Base-by-base conservation (phyloP, 75 land plant genomes). In the Pinus taeda region DNA sequence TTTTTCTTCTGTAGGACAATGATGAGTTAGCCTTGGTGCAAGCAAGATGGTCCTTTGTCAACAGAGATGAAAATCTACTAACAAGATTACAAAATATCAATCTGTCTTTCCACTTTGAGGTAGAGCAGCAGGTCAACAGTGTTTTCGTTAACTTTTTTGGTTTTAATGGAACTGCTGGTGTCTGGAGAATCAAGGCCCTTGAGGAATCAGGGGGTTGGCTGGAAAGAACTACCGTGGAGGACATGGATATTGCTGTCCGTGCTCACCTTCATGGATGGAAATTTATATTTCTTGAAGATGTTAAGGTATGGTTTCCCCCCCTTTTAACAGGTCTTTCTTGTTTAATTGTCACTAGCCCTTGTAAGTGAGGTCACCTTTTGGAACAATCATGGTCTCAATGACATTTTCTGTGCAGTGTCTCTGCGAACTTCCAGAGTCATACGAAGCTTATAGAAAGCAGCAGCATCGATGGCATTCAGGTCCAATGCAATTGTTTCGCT, bases 401-500 rank as follows among this genome's bases (percentile, higher is more conserved):
- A 55, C 15, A 29, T 73, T 55, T 29, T 73, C 55, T 73, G 18
- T 73, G 22, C 74, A 73, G 74, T 73, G 74, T 56, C 74, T 73
- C 58, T 73, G 74, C 24, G 58, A 73, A 57, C 74, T 73, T 73
- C 97, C 97, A 42, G 97, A 94, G 72, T 94, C 97, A 21, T 94
- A 94, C 71, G 97, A 94, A 81, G 95, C 97, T 37, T 94, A 92
- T 71, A 81, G 87, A 59, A 94, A 94, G 76, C 97, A 94, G 75
- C 97, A 94, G 60, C 97, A 94, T 72, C 74, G 97, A 6, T 94
- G 97, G 97, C 97, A 94, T 78, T 94, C 97, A 6, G 97, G 97
- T 13, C 97, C 97, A 17, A 94, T 94, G 97, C 97, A 94, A 66
- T 77, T 94, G 61, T 92, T 94, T 70, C 85, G 97, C 4, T 80